A percentile compares a stretch with the other conserved stretches of the same genome.
Evolutionary conservation across 148 eudicot species (phyloP).

Genomic region (Spergularia bocconei): DNA sequence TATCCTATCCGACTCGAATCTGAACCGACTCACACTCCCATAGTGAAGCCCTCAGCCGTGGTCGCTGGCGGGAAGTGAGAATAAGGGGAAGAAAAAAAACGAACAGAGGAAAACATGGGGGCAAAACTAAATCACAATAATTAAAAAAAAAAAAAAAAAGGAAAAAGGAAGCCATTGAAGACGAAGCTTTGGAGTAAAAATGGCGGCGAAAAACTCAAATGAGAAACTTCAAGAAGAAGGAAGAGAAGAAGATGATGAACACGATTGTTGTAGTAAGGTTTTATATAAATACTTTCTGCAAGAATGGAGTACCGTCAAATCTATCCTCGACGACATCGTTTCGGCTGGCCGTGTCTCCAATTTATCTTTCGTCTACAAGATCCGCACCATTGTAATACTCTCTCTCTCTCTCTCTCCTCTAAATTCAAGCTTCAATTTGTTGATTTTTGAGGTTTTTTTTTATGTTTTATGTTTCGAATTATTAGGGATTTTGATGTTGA

Average conservation of each 20-base stretch:
- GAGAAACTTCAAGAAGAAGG: background rate
- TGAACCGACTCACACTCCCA: too few relatives aligned
- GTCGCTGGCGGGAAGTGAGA: slow-evolving; percentile 5
- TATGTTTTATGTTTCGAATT: background rate
- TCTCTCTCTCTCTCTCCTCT: background rate
- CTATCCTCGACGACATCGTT: slow-evolving; percentile 71
- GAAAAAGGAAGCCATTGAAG: slow-evolving; percentile 22
- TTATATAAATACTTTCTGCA: slow-evolving; percentile 65
- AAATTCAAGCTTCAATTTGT: background rate
- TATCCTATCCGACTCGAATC: too few relatives aligned
- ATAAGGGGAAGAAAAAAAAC: background rate
- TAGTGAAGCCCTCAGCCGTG: too few relatives aligned
- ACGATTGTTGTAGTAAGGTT: slow-evolving; percentile 65
- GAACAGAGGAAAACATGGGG: background rate
- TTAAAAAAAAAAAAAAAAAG: background rate
- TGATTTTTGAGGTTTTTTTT: background rate
- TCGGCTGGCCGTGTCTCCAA: slow-evolving; percentile 53
- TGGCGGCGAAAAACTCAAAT: slow-evolving; percentile 3
- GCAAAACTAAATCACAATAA: background rate
- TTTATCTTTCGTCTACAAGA: slow-evolving; percentile 65
- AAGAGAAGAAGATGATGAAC: slow-evolving; percentile 37
- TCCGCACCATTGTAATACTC: slow-evolving; percentile 64
- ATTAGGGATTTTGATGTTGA: background rate
- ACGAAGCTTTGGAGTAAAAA: background rate
- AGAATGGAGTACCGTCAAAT: slow-evolving; percentile 79